Base-by-base conservation (phyloP, 75 land plant species). In the Cryptomeria japonica region DNA sequence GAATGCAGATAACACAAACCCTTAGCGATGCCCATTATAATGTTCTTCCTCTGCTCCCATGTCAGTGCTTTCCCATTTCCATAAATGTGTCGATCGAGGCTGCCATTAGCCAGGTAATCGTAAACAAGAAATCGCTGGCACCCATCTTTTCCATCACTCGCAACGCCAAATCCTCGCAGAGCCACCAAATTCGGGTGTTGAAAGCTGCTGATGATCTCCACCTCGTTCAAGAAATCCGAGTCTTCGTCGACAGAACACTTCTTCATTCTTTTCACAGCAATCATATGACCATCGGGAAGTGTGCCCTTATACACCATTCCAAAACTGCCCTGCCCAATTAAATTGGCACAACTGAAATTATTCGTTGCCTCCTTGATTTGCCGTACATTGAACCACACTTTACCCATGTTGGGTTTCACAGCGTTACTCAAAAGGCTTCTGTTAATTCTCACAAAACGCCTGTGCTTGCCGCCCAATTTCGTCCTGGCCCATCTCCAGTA, bases 1-100 rank as follows among this genome's bases (percentile, higher is more conserved):
- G 83, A 25, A 90, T 97, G 99, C 25, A 97, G 95, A 88, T 98
- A 95, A 38, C 94, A 92, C 18, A 98, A 91, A 3, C 97, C 99
- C 94, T 94, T 36, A 84, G 88, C 53, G 86, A 93, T 49, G 93
- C 95, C 68, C 92, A 89, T 72, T 1, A 93, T 93, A 88, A 72
- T 96, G 94, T 79, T 94, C 86, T 68, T 96, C 92, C 82, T 92
- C 96, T 9, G 95, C 87, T 10, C 94, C 97, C 87, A 96, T 80
- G 5, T 92, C 95, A 41, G 94, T 93, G 5, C 90, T 88, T 5
- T 94, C 87, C 86, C 93, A 82, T 32, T 91, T 9, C 92, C 96
- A 86, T 93, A 94, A 83, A 96, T 79, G 53, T 93, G 96, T 84
- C 93, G 93, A 1, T 90, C 89, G 44, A 96, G 80, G 14, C 93